Percentiles rank a stretch among this genome's conserved stretches.
phyloP scores from a whole-genome alignment of 257 asterid genomes.

The Fraxinus pennsylvanica region DNA sequence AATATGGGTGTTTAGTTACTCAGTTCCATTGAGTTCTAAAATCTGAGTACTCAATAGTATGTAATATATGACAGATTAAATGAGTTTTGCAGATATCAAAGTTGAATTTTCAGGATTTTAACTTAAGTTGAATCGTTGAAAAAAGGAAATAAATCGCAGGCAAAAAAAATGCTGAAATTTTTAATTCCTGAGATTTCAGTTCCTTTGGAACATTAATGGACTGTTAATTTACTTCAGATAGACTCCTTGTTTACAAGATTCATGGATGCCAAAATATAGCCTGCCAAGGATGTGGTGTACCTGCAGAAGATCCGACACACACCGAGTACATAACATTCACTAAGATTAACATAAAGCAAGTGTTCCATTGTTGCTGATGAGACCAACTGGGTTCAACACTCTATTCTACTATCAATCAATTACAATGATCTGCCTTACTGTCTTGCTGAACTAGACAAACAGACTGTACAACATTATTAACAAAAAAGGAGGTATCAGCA shows the following conservation, averaged over 20 bases:
- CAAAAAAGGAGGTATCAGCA: neutral
- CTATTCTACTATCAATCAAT: neutral
- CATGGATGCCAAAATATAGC: neutral
- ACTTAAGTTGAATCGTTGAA: too few relatives aligned
- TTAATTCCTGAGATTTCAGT: neutral
- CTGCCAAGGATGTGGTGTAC: neutral
- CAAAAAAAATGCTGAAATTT: neutral
- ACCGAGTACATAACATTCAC: neutral
- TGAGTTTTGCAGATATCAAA: neutral
- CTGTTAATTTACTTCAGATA: neutral
- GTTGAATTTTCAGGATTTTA: neutral
- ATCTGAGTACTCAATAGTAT: neutral
- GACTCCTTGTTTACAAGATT: constrained; percentile 4
- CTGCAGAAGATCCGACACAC: neutral
- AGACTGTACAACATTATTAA: neutral
- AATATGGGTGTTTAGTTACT: neutral
- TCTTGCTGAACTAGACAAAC: neutral
- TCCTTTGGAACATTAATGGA: neutral
- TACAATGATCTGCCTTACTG: neutral
- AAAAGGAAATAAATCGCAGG: neutral
- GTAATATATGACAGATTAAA: neutral
- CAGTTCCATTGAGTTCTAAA: neutral
- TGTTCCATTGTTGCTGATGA: too few relatives aligned
- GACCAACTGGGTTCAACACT: neutral
- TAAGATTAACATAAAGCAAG: neutral